Evolutionary conservation across 228 moss, liverwort and hornwort genomes (phyloP).

Genomic region (Sphagnum fallax): DNA sequence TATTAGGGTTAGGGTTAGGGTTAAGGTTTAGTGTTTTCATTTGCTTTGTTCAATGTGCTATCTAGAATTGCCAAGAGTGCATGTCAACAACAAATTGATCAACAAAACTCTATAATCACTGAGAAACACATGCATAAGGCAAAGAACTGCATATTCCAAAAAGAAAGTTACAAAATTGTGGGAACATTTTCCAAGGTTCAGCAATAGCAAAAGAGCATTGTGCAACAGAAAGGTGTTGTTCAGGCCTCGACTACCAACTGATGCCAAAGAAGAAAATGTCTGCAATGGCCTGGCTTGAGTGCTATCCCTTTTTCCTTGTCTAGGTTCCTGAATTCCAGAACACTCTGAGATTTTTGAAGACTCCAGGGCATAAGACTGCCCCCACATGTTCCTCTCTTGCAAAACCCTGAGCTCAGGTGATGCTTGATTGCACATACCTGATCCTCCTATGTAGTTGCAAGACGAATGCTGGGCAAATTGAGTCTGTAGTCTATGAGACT

Average conservation of each 20-base stretch:
- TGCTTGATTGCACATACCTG: neutral
- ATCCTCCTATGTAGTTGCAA: neutral
- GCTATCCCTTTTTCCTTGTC: conserved; percentile 19
- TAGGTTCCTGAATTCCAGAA: conserved; percentile 14
- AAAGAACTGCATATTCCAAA: too few relatives aligned
- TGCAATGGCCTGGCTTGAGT: conserved; percentile 27
- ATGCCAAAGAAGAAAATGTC: conserved; percentile 26
- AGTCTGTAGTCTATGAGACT: neutral
- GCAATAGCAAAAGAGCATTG: too few relatives aligned
- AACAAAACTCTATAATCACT: too few relatives aligned
- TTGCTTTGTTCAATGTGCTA: too few relatives aligned
- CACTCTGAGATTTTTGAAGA: neutral
- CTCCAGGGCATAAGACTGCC: conserved; percentile 12
- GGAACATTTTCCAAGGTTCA: too few relatives aligned
- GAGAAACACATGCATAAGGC: too few relatives aligned
- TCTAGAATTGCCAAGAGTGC: too few relatives aligned
- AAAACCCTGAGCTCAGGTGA: neutral
- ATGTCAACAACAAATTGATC: too few relatives aligned
- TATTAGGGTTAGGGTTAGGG: too few relatives aligned
- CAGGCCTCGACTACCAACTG: conserved; percentile 21
- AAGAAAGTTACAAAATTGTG: too few relatives aligned
- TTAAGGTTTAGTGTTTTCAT: too few relatives aligned
- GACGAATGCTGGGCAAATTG: neutral
- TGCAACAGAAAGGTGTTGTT: conserved; percentile 46
- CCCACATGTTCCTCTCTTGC: conserved; percentile 10